These are phyloP conservation scores for Rubia peregrina DNA, from an alignment of 305 asterid genomes.

Conservation along the genomic window DNA sequence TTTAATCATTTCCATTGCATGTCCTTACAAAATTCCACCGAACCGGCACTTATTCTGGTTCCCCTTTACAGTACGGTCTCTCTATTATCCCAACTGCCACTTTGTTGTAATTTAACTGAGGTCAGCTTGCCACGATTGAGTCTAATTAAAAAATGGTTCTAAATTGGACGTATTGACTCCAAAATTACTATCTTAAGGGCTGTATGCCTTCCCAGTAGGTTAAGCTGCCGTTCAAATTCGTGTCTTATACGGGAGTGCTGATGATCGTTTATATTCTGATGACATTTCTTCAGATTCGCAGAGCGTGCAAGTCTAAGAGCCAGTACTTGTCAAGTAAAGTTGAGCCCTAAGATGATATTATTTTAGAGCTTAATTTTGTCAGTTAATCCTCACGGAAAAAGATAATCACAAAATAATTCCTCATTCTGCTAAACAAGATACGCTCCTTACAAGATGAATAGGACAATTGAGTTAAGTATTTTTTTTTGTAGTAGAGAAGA, in stretches of 20 bases:
- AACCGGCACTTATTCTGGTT: neutral
- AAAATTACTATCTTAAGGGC: neutral
- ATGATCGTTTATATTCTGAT: neutral
- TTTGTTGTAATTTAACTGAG: too few relatives aligned
- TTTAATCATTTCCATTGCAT: neutral
- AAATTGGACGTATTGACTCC: neutral
- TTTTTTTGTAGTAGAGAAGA: too few relatives aligned
- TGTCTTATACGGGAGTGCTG: neutral
- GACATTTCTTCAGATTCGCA: neutral
- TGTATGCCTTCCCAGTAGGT: neutral
- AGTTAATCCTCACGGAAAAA: too few relatives aligned
- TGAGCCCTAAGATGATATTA: neutral
- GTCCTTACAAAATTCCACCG: neutral
- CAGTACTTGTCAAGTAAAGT: neutral
- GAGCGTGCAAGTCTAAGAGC: neutral
- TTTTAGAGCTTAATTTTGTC: too few relatives aligned
- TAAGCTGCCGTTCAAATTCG: neutral
- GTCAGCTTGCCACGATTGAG: neutral
- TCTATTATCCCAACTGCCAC: neutral
- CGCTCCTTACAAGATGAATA: too few relatives aligned
- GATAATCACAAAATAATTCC: too few relatives aligned
- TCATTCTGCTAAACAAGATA: too few relatives aligned
- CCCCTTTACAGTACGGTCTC: neutral
- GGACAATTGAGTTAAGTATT: too few relatives aligned
- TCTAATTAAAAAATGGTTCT: neutral